Conservation (phyloP, 2,329 filamentous ascomycete species). For the Juglanconis oblonga region DNA sequence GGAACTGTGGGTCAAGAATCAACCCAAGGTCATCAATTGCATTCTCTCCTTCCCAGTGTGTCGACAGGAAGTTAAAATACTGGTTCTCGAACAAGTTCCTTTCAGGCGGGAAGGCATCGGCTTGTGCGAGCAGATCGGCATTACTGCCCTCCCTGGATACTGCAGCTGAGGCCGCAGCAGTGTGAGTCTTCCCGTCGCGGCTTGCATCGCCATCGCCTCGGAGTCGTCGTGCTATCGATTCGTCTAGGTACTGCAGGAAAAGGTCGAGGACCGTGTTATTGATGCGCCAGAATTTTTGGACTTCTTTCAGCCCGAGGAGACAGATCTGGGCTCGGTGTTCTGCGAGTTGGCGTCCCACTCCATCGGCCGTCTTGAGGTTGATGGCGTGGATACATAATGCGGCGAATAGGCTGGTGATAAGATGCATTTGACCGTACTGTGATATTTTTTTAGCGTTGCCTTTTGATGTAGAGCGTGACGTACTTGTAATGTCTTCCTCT, state of each 20-base stretch:
- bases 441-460: conserved; percentile 26
- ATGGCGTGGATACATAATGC: conserved; percentile 37
- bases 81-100: conserved; percentile 32
- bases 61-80: conserved; percentile 32
- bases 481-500: conserved; percentile 14
- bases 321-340: conserved; percentile 37
- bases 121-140: not conserved
- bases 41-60: conserved; percentile 35
- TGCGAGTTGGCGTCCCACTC: conserved; percentile 32
- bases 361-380: conserved; percentile 31
- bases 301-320: conserved; percentile 34
- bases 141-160: conserved; percentile 8
- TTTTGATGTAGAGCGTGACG: not conserved
- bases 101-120: conserved; percentile 3
- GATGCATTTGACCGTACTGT: conserved; percentile 36
- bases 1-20: conserved; percentile 27
- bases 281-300: conserved; percentile 39
- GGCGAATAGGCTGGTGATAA: conserved; percentile 36
- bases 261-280: conserved; percentile 38
- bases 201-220: conserved; percentile 21
- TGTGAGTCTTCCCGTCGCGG: not conserved
- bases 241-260: conserved; percentile 36
- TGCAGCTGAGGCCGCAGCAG: not conserved
- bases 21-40: conserved; percentile 31
- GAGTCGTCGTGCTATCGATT: conserved; percentile 34